These are phyloP conservation scores for Atractiella rhizophila DNA, from an alignment of 768 basidiomycete genomes.

Conservation along the genomic window DNA sequence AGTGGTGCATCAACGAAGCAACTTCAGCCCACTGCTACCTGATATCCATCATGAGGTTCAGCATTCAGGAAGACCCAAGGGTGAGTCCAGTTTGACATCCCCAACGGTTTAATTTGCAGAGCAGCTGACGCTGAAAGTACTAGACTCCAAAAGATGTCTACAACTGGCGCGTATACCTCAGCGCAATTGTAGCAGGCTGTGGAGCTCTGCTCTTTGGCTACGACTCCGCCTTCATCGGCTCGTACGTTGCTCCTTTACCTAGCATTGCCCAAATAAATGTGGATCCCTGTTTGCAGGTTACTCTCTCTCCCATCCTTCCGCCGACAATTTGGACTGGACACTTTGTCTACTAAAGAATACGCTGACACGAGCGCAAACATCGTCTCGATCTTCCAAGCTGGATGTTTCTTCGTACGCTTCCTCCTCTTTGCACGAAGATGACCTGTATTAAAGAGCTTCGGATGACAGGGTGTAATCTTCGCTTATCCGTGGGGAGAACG, in stretches of 20 bases:
- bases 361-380: slow-evolving; percentile 3
- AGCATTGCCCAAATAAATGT: slow-evolving; percentile 15
- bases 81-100: too few relatives aligned
- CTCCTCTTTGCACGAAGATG: background rate
- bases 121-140: too few relatives aligned
- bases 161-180: slow-evolving; percentile 2
- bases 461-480: slow-evolving; percentile 5
- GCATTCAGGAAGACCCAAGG: too few relatives aligned
- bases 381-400: slow-evolving; percentile 6
- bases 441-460: background rate
- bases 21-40: too few relatives aligned
- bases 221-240: background rate
- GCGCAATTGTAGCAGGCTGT: slow-evolving; percentile 2
- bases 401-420: background rate
- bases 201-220: slow-evolving; percentile 2
- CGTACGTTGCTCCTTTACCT: background rate
- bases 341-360: background rate
- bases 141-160: too few relatives aligned
- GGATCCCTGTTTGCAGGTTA: too few relatives aligned
- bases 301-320: slow-evolving; percentile 5
- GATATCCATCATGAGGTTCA: too few relatives aligned
- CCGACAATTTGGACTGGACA: background rate
- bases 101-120: too few relatives aligned
- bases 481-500: slow-evolving; percentile 14
- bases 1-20: too few relatives aligned